Base-by-base conservation (phyloP, 2,329 filamentous ascomycete genomes). In the Pseudogymnoascus sp. region DNA sequence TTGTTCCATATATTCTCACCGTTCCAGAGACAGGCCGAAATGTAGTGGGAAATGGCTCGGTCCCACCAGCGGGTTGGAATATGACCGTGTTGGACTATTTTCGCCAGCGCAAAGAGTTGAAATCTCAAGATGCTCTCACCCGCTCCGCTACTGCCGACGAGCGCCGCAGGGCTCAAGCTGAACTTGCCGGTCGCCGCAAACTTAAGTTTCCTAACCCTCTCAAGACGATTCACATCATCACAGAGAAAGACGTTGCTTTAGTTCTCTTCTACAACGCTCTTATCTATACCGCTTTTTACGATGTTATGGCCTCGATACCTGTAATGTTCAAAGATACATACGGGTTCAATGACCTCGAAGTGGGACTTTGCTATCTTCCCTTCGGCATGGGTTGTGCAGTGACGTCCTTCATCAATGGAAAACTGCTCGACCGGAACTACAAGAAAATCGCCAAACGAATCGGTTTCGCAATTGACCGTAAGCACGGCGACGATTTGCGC, bases 351-450 rank as follows among this genome's bases (percentile, higher is more conserved):
- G 39, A 68, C 20, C 61, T 70, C 2, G 60, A 70, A 65, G 60
- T 65, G 5, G 67, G 67, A 2, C 54, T 69, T 4, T 61, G 61
- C 14, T 69, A 68, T 59, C 37, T 68, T 2, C 67, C 67, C 3
- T 64, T 64, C n/a, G 65, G 63, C 35, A 14, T 57, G 37, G 59
- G 59, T 47, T 62, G 43, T n/a, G 12, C 57, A 6, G 25, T 58
- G 8, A 38, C 57, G 81, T 0, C 60, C 78, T 84, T 70, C 25
- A 70, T 72, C n/a, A 81, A 83, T 63, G 87, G 89, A 4, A 72
- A 73, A 35, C 63, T 85, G 7, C 70, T 86, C 0, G 84, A 87
- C 58, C 61, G 83, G 78, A 92, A 92, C 71, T 95, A 89, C 71
- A 79, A 84, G 6, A 82, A 87, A 38, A 80, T 86, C 54, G 88